Evolutionary conservation across 176 grass and related monocot genomes (phyloP).

Genomic region (Musa schizocarpa): DNA sequence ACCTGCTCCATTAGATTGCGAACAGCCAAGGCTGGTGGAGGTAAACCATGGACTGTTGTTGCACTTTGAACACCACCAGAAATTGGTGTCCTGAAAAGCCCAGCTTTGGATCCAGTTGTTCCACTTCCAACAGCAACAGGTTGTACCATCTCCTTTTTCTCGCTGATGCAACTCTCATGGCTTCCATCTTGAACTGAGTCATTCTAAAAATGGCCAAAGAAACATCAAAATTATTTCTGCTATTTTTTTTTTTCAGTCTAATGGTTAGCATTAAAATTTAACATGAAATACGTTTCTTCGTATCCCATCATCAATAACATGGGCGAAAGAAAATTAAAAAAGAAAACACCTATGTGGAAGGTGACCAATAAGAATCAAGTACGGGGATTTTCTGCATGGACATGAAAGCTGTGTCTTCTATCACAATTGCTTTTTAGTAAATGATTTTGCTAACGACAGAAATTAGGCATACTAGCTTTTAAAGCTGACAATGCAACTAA

Average conservation of each 20-base stretch:
- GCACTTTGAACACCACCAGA: constrained; percentile 95
- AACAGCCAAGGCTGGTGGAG: constrained; percentile 79
- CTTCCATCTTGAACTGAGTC: neutral
- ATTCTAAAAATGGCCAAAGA: neutral
- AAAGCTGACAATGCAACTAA: too few relatives aligned
- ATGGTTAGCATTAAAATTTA: too few relatives aligned
- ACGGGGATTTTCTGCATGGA: too few relatives aligned
- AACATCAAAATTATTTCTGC: neutral
- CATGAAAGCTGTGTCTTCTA: too few relatives aligned
- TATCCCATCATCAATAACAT: too few relatives aligned
- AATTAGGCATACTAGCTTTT: too few relatives aligned
- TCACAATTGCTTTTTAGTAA: too few relatives aligned
- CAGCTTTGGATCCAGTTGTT: constrained; percentile 51
- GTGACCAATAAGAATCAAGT: too few relatives aligned
- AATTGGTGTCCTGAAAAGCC: constrained; percentile 90
- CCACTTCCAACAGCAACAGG: constrained; percentile 21
- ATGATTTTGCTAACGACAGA: too few relatives aligned
- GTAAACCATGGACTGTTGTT: constrained; percentile 72
- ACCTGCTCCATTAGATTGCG: constrained; percentile 97
- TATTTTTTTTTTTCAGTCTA: neutral
- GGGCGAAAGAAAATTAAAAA: too few relatives aligned
- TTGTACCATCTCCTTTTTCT: constrained; percentile 9
- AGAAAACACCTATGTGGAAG: too few relatives aligned
- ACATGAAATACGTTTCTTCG: too few relatives aligned
- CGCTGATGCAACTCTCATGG: constrained; percentile 3